A percentile compares a stretch with the other conserved stretches of the same genome.
Conservation (phyloP, 2,329 filamentous ascomycete genomes). For the Exophiala xenobiotica region DNA sequence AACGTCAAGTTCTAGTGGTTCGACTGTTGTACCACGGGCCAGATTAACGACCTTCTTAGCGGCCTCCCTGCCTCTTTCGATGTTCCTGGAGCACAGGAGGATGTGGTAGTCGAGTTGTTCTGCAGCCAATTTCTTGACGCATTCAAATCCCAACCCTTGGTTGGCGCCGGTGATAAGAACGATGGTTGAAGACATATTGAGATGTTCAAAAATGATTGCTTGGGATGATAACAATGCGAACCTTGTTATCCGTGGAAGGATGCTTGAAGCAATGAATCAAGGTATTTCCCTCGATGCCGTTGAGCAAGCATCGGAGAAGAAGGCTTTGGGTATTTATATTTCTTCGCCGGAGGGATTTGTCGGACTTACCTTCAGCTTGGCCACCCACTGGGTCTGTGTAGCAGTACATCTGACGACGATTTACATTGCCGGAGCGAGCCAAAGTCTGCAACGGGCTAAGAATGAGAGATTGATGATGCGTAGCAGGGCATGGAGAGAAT, state of each 20-base stretch:
- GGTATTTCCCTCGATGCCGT: no score
- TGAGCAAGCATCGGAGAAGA: no score
- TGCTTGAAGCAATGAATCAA: no score
- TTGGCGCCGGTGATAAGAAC: conserved; percentile 26
- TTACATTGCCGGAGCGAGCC: no score
- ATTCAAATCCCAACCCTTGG: conserved; percentile 24
- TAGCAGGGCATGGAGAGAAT: no score
- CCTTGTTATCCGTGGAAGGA: no score
- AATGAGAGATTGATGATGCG: no score
- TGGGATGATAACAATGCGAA: no score
- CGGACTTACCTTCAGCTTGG: conserved; percentile 16
- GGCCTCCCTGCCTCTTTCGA: conserved; percentile 39
- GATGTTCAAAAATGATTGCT: no score
- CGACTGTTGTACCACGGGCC: conserved; percentile 10
- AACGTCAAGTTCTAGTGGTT: conserved; percentile 19
- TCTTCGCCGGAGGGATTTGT: background rate
- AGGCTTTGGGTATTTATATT: background rate
- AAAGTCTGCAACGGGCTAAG: no score
- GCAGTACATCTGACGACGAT: no score
- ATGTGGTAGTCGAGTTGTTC: conserved; percentile 37
- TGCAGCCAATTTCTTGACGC: conserved; percentile 31
- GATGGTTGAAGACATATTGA: conserved; percentile 10
- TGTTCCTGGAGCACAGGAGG: conserved; percentile 34
- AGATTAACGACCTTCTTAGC: conserved; percentile 9
- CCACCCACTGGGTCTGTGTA: no score